Evolutionary conservation across 257 asterid species (phyloP).

Genomic region (Nicotiana otophora): DNA sequence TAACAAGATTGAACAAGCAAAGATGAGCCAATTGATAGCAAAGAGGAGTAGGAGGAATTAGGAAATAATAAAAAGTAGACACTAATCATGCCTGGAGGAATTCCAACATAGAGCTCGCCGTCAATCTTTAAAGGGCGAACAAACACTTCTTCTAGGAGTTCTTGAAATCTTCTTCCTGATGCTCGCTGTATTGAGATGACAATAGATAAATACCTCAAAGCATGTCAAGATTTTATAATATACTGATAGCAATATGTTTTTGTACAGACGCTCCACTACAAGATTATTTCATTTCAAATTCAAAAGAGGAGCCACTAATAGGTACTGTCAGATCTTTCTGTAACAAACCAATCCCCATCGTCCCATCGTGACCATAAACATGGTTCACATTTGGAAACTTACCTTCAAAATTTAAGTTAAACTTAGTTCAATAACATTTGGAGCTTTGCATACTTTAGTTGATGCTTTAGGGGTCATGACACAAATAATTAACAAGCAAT

Average conservation of each 20-base stretch:
- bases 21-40: neutral
- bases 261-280: neutral
- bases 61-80: neutral
- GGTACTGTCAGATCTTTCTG: constrained; percentile 5
- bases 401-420: neutral
- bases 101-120: constrained; percentile 94
- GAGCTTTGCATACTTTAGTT: neutral
- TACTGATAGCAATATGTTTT: neutral
- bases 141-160: constrained; percentile 81
- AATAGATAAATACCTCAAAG: constrained; percentile 5
- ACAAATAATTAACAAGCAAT: neutral
- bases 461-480: neutral
- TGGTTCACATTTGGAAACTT: neutral
- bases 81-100: constrained; percentile 78
- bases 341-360: neutral
- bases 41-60: neutral
- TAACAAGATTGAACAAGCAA: neutral
- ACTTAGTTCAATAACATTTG: neutral
- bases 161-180: constrained; percentile 76
- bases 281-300: neutral
- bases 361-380: neutral
- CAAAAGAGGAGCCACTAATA: neutral
- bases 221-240: neutral
- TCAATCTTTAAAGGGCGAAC: constrained; percentile 66
- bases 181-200: constrained; percentile 49